phyloP scores from a whole-genome alignment of 2,329 filamentous ascomycete genomes.

The Ophiostoma himal-ulmi region DNA sequence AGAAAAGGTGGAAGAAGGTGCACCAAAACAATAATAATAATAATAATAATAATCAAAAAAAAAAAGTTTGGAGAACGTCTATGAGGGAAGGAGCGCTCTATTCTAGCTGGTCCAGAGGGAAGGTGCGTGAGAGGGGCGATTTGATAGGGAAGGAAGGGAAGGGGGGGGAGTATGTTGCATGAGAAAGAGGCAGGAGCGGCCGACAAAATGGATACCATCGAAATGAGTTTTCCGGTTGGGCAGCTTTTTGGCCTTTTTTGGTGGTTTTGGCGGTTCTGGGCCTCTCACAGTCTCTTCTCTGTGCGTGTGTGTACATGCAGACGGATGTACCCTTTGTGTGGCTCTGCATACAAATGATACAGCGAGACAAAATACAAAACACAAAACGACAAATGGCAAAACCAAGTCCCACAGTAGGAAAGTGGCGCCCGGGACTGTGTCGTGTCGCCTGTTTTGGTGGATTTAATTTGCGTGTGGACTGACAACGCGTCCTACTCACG shows the following conservation, averaged over 20 bases:
- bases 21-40: constrained; percentile 13
- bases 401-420: constrained; percentile 19
- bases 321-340: neutral
- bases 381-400: constrained; percentile 9
- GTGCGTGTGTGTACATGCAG: neutral
- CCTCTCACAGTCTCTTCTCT: neutral
- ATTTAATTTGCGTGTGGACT: constrained; percentile 15
- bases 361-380: neutral
- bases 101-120: constrained; percentile 22
- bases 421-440: constrained; percentile 20
- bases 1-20: constrained; percentile 9
- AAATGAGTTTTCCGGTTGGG: constrained; percentile 28
- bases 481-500: constrained; percentile 14
- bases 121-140: constrained; percentile 26
- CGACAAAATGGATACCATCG: constrained; percentile 23
- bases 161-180: constrained; percentile 19
- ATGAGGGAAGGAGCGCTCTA: constrained; percentile 18
- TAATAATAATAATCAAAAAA: neutral
- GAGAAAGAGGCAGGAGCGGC: constrained; percentile 24
- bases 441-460: neutral
- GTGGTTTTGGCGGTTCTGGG: constrained; percentile 15
- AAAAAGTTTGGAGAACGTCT: constrained; percentile 17
- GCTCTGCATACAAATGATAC: neutral
- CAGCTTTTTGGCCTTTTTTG: constrained; percentile 18
- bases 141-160: constrained; percentile 24